Evolutionary conservation across 2,329 filamentous ascomycete genomes (phyloP).

Genomic region (Pseudofabraea citricarpa): DNA sequence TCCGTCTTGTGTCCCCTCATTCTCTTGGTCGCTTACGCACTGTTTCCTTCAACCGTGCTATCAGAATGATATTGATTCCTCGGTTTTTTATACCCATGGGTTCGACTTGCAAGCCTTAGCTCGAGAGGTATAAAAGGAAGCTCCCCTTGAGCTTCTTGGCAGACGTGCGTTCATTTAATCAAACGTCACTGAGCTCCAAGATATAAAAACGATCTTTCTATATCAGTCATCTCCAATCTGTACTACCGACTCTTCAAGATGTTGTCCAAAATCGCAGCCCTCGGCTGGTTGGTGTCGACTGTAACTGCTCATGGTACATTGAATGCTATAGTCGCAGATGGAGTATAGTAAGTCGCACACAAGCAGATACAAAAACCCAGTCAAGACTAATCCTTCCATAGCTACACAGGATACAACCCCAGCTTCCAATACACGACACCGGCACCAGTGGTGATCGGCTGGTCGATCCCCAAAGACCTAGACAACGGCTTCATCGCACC

Average conservation of each 20-base stretch:
- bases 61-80: no score
- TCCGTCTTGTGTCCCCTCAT: no score
- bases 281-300: slow-evolving; percentile 13
- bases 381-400: slow-evolving; percentile 6
- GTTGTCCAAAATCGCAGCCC: slow-evolving; percentile 11
- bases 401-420: slow-evolving; percentile 30
- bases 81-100: no score
- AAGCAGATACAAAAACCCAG: neutral
- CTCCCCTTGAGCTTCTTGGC: no score
- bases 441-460: slow-evolving; percentile 44
- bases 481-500: slow-evolving; percentile 50
- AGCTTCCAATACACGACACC: slow-evolving; percentile 25
- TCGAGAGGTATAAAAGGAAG: no score
- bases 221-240: no score
- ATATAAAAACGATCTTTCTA: no score
- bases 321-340: slow-evolving; percentile 22
- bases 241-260: slow-evolving; percentile 8
- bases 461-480: slow-evolving; percentile 40
- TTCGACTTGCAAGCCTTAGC: no score
- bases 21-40: no score
- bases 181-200: no score
- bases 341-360: slow-evolving; percentile 18
- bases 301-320: slow-evolving; percentile 23
- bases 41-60: no score
- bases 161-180: no score